A percentile compares a stretch with the other conserved stretches of the same genome.
phyloP scores from a whole-genome alignment of 345 rosid genomes.

The Citrus trifoliata region DNA sequence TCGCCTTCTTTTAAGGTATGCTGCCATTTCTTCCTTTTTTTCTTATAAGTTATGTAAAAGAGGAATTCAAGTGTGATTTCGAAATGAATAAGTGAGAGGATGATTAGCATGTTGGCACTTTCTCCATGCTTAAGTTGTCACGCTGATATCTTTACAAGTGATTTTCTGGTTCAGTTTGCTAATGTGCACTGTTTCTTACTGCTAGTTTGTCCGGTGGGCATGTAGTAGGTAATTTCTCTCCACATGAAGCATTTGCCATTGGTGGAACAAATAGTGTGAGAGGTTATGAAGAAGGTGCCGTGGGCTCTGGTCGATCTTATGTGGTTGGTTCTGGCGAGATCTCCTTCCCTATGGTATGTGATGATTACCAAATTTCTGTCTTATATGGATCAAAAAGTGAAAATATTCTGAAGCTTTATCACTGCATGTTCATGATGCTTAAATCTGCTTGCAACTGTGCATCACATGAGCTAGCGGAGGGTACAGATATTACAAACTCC shows the following conservation, averaged over 20 bases:
- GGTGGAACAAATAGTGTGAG: slow-evolving; percentile 98
- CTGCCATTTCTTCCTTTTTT: background rate
- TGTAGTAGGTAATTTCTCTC: slow-evolving; percentile 88
- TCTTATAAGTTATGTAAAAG: background rate
- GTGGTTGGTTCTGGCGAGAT: slow-evolving; percentile 85
- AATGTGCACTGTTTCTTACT: slow-evolving; percentile 18
- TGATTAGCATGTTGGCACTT: background rate
- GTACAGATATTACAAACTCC: background rate
- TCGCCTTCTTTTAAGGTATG: slow-evolving; percentile 70
- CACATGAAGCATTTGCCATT: slow-evolving; percentile 92
- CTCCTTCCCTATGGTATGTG: slow-evolving; percentile 83
- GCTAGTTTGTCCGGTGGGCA: slow-evolving; percentile 88
- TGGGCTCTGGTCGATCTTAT: slow-evolving; percentile 93
- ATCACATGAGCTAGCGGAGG: background rate
- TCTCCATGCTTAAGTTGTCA: background rate
- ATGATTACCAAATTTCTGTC: background rate
- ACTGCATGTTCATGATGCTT: background rate
- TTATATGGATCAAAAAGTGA: background rate
- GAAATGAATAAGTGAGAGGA: background rate
- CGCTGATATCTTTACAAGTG: background rate
- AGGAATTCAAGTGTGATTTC: background rate
- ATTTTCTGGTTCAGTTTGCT: slow-evolving; percentile 19
- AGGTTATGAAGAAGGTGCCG: slow-evolving; percentile 98
- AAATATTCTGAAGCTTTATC: background rate
- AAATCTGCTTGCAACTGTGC: background rate